Conservation (phyloP, 208 protist genomes). For the Acanthamoeba lenticulata region DNA sequence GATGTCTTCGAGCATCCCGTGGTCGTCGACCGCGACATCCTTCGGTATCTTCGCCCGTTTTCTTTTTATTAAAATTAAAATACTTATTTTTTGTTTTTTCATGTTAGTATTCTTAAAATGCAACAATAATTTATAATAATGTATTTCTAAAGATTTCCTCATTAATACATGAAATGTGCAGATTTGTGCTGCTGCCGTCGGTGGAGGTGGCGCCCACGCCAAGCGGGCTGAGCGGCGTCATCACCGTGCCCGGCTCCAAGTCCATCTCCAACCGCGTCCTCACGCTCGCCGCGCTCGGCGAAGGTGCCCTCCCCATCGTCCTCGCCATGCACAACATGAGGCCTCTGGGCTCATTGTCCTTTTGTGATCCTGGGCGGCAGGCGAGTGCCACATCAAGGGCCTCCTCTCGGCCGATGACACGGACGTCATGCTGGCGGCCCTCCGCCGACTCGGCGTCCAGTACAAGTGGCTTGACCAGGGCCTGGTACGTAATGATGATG, state of each 20-base stretch:
- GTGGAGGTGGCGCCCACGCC: slow-evolving; percentile 44
- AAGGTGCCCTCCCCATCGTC: slow-evolving; percentile 21
- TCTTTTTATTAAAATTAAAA: background rate
- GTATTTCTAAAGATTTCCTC: no score
- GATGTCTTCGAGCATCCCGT: slow-evolving; percentile 69
- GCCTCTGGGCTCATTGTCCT: background rate
- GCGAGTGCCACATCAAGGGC: slow-evolving; percentile 70
- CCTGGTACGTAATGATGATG: background rate
- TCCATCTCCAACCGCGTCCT: slow-evolving; percentile 88
- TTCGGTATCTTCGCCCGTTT: background rate
- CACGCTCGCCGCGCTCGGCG: slow-evolving; percentile 81
- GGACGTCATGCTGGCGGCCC: slow-evolving; percentile 80
- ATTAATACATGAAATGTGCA: no score
- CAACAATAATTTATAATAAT: no score
- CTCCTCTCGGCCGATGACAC: slow-evolving; percentile 88
- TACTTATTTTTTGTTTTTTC: background rate
- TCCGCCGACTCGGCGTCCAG: slow-evolving; percentile 66
- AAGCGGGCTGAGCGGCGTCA: slow-evolving; percentile 50
- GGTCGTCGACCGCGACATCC: slow-evolving; percentile 16
- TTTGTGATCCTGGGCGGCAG: background rate
- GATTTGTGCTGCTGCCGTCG: slow-evolving; percentile 65
- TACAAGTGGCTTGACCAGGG: slow-evolving; percentile 67
- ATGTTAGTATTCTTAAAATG: no score
- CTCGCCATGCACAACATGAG: background rate
- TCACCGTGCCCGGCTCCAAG: slow-evolving; percentile 88